phyloP scores from a whole-genome alignment of 257 asterid species.

The Nicotiana knightiana region DNA sequence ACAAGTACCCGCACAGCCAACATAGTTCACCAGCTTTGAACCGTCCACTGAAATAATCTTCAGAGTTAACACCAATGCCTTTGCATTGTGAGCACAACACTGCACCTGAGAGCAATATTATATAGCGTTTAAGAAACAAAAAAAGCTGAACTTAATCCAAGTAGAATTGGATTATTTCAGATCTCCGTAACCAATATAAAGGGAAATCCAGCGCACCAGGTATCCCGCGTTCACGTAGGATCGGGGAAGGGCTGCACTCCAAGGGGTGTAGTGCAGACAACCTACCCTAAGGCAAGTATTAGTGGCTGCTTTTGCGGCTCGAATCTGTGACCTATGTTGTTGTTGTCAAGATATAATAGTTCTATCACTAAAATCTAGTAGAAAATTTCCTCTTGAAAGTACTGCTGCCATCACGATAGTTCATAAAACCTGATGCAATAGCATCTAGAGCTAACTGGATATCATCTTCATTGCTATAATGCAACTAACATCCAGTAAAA shows the following conservation, averaged over 20 bases:
- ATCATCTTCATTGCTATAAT: background rate
- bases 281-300: no score
- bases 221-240: no score
- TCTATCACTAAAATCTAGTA: background rate
- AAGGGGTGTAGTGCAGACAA: no score
- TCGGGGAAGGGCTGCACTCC: no score
- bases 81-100: slow-evolving; percentile 60
- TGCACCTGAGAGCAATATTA: slow-evolving; percentile 31
- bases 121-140: background rate
- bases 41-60: slow-evolving; percentile 84
- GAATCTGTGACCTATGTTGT: no score
- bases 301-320: no score
- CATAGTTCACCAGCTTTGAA: slow-evolving; percentile 79
- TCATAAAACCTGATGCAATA: background rate
- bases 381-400: background rate
- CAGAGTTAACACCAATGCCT: slow-evolving; percentile 65
- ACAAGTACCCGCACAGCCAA: slow-evolving; percentile 87
- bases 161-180: background rate
- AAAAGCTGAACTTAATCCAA: background rate
- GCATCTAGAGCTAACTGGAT: background rate
- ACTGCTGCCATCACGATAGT: background rate
- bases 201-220: no score
- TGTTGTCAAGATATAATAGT: background rate
- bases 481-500: background rate
- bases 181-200: background rate